Base-by-base conservation (phyloP, 2,329 filamentous ascomycete genomes). In the Fusarium tricinctum region DNA sequence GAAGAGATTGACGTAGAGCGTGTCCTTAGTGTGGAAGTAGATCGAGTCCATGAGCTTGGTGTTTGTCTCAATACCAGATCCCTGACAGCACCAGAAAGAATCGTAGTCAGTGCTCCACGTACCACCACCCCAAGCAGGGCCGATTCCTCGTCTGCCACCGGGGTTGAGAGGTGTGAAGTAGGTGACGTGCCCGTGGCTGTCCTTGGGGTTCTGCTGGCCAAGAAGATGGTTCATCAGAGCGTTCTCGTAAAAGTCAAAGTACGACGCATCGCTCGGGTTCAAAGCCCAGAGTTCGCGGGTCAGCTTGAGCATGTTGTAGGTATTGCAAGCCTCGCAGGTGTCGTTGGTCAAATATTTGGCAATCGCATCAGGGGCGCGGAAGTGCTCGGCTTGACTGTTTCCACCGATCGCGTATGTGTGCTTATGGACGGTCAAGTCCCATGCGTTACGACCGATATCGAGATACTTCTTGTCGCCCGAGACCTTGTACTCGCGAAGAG, bases 301-400 rank as follows among this genome's bases (percentile, higher is more conserved):
- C 35, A 87, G 74, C 70, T 86, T 86, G 45, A 86, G 81, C 85
- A 86, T 87, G 68, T 87, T 87, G 71, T 86, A 86, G 1, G 83
- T 84, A 72, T 86, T 86, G 74, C 85, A 86, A 3, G 79, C 79
- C 73, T 87, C 85, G 44, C 79, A 81, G 0, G 84, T 86, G 69
- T 87, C 85, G 0, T 75, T 69, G 5, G 73, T 74, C 13, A 87
- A 75, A 51, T 79, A 82, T 4, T 67, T 70, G 0, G 84, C 76
- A 53, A 86, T 86, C 12, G 79, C 81, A 59, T 85, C 79, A 0
- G 84, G 78, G 0, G 73, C 72, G 15, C 77, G 80, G 71, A 86
- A 87, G 70, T 86, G 85, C 69, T 87, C 85, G 0, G 82, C 78
- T 61, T 86, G 81, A 68, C 83, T 85, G 76, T 86, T 86, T 5